Base-by-base conservation (phyloP, 176 grass and related monocot species). In the Carex scoparia region DNA sequence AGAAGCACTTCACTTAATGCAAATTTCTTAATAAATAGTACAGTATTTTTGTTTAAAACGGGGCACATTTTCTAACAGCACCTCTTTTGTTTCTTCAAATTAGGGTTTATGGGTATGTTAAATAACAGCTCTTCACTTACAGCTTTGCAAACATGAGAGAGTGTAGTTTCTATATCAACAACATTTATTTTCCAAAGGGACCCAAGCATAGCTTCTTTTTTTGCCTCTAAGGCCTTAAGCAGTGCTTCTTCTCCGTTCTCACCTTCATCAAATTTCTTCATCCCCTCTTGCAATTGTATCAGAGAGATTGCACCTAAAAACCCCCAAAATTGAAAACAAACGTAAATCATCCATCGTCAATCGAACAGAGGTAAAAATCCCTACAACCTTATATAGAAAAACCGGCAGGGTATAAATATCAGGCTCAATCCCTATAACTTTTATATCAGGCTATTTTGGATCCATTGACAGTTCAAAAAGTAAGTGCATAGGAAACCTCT, bases 151-250 rank as follows among this genome's bases (percentile, higher is more conserved):
- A 98, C 91, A 66, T 83, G 92, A 51, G 91, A 86, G 73, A 98
- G 88, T 0, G 95, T 94, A 83, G 81, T 79, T 49, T 98, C 95
- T 40, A 98, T 94, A 86, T 98, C 92, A 33, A 98, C 90, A 9
- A 98, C 95, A 79, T 94, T 98, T 84, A 98, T 98, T 91, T 98
- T 98, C 95, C 92, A 98, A 60, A 98, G 74, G 69, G 87, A 97
- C 87, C 85, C 92, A n/a, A 94, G 85, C 92, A 97, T 91, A 7
- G 82, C 91, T 84, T 90, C 95, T 66, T 97, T 97, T 88, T 94
- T 97, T 67, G 89, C 95, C 81, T 97, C 92, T 15, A 94, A 81
- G 51, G 31, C 85, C 89, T 90, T 94, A 5, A 89, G 32, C 68
- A 90, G 32, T 5, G 84, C 19, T 58, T 89, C 95, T 87, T 95